phyloP scores from a whole-genome alignment of 805 yeast species.

The Novakomyces olei region DNA sequence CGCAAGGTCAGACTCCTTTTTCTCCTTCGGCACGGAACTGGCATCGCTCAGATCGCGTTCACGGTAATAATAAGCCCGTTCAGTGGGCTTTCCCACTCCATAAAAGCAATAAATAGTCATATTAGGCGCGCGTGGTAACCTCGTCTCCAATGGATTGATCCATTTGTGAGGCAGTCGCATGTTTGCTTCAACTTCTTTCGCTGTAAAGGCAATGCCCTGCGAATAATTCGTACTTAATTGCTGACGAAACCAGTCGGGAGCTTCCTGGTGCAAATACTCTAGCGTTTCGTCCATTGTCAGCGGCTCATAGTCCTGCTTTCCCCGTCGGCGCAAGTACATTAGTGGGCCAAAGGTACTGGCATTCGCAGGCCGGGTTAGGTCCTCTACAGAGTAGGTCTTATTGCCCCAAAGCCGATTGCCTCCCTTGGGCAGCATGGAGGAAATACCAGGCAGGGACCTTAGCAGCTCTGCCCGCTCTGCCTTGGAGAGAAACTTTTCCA shows the following conservation, averaged over 20 bases:
- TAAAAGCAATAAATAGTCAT: conserved; percentile 74
- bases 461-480: conserved; percentile 72
- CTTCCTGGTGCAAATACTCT: not conserved
- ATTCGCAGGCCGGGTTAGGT: not conserved
- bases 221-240: conserved; percentile 34
- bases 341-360: not conserved
- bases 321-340: not conserved
- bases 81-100: conserved; percentile 94
- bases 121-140: conserved; percentile 77
- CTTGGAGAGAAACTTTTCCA: conserved; percentile 81
- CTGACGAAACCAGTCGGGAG: not conserved
- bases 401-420: conserved; percentile 82
- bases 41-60: too few relatives aligned
- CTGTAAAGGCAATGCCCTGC: conserved; percentile 44
- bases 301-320: conserved; percentile 5
- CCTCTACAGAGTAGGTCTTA: conserved; percentile 14
- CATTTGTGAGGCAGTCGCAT: conserved; percentile 58
- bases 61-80: conserved; percentile 69
- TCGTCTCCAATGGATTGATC: conserved; percentile 69
- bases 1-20: too few relatives aligned
- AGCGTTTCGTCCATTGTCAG: conserved; percentile 3
- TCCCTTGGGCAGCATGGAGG: conserved; percentile 92
- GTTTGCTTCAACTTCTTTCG: conserved; percentile 37
- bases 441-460: conserved; percentile 77
- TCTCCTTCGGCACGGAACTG: too few relatives aligned